Base-by-base conservation (phyloP, 2,329 filamentous ascomycete genomes). In the Phoma herbarum region DNA sequence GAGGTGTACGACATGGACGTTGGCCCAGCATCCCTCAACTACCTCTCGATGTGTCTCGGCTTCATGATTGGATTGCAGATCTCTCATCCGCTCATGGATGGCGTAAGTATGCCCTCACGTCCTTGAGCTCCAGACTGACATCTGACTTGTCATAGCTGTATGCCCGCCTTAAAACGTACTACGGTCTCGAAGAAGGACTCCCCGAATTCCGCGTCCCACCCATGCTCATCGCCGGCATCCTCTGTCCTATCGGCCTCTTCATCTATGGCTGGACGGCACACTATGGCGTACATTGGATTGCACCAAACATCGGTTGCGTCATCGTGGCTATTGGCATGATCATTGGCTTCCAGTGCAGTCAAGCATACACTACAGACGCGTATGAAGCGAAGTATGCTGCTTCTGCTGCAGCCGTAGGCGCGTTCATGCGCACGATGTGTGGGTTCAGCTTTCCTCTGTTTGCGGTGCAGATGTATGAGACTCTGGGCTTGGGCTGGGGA, bases 331-430 rank as follows among this genome's bases (percentile, higher is more conserved):
- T 77, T 7, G 79, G 78, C 14, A 60, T 73, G 14, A 84, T 87
- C 78, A 78, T 81, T 0, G 73, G 83, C 0, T 89, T 87, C 61
- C 84, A 85, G 70, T 84, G 84, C 29, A 82, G 85, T 42, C 82
- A 85, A 54, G 85, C 85, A 14, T 91, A 91, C 63, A 81, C 89
- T 1, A 84, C 89, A 33, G 88, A 90, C 56, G 81, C 83, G 5
- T 89, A 84, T 64, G 87, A 11, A 84, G 83, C 65, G 10, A 71
- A 78, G 26, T 71, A 72, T 35, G 69, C 69, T 10, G 69, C 72
- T 8, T 71, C 67, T 2, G 88, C 86, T 0, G 81, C 89, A 0
- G 87, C 88, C 0, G 87, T 87, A 1, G 88, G 87, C 4, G 68
- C 86, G 0, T 83, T 90, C 4, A 68, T 88, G 35, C 75, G 86